Base-by-base conservation (phyloP, 2,329 filamentous ascomycete genomes). In the Fusarium verticillioides region DNA sequence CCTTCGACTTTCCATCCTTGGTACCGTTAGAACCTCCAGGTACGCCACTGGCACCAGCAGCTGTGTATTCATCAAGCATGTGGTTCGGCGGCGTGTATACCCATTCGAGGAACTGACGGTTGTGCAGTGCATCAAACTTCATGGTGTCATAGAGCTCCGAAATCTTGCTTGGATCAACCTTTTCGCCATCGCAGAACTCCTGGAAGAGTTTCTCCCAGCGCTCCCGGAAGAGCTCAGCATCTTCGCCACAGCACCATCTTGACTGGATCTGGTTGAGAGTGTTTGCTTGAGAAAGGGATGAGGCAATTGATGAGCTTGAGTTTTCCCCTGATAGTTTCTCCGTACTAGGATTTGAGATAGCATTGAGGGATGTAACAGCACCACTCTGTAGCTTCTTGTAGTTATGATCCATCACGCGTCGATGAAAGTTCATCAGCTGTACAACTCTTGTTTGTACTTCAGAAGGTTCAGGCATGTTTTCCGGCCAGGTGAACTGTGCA, bases 51-150 rank as follows among this genome's bases (percentile, higher is more conserved):
- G 77, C 36, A 43, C 82, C 81, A 37, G 78, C 83, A 71, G 81
- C 85, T 53, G 82, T 85, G 69, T 88, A 86, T 73, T 93, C 91
- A 59, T 96, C 93, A 16, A 96, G 85, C 83, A 97, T 94, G 66
- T 87, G 88, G 77, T 90, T 91, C 39, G 94, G 92, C 4, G 96
- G 96, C 21, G 95, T 97, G 77, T 99, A 99, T 0, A 98, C 93
- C 94, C 96, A 98, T 82, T 99, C 96, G 8, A 99, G 85, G 78
- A 99, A 99, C 71, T 95, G 94, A 5, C 96, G 91, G 80, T 99
- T 99, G 83, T 99, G 97, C 19, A 99, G 87, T 2, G 96, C 96
- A 81, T 99, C 96, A 74, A 98, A 99, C 82, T 99, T 99, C 96
- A 99, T 98, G 26, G 96, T 98, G 82, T 99, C 96, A 81, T 99